phyloP scores from a whole-genome alignment of 129 eudicot species.

The Lactuca saligna region DNA sequence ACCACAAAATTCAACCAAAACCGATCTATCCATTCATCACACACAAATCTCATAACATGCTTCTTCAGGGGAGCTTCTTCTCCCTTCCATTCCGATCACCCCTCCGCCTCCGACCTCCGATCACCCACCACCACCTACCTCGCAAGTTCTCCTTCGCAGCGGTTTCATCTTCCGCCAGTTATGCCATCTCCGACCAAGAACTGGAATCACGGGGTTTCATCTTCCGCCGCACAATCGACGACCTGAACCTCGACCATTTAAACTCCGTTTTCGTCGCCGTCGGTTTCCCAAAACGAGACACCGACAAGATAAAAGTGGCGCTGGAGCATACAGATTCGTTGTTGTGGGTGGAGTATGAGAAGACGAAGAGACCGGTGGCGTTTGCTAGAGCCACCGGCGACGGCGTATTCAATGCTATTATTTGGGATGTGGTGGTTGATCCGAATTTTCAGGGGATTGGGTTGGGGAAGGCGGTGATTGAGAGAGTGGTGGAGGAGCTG shows the following conservation, averaged over 20 bases:
- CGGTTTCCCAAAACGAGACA: constrained; percentile 87
- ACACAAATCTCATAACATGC: constrained; percentile 41
- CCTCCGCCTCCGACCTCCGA: constrained; percentile 18
- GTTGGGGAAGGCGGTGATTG: constrained; percentile 93
- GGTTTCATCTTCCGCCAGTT: constrained; percentile 4
- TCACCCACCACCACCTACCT: constrained; percentile 15
- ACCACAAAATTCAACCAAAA: constrained; percentile 27
- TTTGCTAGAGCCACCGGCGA: constrained; percentile 96
- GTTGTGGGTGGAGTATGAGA: constrained; percentile 82
- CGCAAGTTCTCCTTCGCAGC: constrained; percentile 31
- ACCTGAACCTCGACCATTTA: constrained; percentile 77
- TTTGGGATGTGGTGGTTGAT: constrained; percentile 99
- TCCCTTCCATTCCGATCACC: constrained; percentile 45
- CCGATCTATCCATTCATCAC: constrained; percentile 12
- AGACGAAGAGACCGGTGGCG: constrained; percentile 81
- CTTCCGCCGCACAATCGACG: constrained; percentile 51
- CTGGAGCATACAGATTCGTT: constrained; percentile 73
- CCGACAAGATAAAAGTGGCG: constrained; percentile 74
- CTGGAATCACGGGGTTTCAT: constrained; percentile 71
- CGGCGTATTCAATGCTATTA: constrained; percentile 91
- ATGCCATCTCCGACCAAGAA: constrained; percentile 61
- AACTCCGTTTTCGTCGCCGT: constrained; percentile 86
- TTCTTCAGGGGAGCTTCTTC: constrained; percentile 45
- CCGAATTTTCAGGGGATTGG: constrained; percentile 94
- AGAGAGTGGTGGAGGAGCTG: constrained; percentile 65